Evolutionary conservation across 257 asterid species (phyloP), one percentile per base, ranked within the genome.

Genomic region (Mitragyna speciosa): DNA sequence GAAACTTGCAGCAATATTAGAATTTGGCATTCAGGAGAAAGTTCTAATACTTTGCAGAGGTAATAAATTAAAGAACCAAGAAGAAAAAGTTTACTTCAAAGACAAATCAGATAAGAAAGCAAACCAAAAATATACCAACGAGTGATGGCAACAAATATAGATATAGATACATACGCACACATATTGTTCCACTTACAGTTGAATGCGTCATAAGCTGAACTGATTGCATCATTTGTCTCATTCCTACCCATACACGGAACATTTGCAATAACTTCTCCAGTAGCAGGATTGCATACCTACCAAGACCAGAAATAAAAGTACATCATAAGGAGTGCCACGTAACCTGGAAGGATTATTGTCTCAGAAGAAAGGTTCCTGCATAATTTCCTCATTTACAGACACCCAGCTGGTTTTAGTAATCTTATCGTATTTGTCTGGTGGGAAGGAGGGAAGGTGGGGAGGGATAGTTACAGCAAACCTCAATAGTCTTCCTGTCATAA

Each of bases 141-240:
- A 54, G 61, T 3, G 61, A 54, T 6, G 61, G 17, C 61, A 54
- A 54, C 4, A 7, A 10, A 22, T 15, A 56, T 10, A 12, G 7
- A 22, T 15, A 56, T 10, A 12, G 7, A 28, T 5, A 30, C 19
- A 16, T 20, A 28, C 0, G 4, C 4, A 20, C 24, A 9, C 2
- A 72, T 47, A 11, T 36, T 52, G 45, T 24, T 39, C 33, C 59
- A 86, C 98, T 89, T 86, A 94, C 98, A 86, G 41, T 31, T 77
- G 89, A 92, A 96, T 52, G 99, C 96, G 68, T 92, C 92, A 47
- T 85, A 87, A 17, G 99, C 99, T 66, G 97, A 91, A 78, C 91
- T 83, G 82, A 96, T 92, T n/a, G 98, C 99, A 82, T 96, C 98
- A 3, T 91, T 86, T 3, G 99, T 94, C 90, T 96, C 99, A 91